These are phyloP conservation scores for Trametes pubescens DNA, from an alignment of 1,284 basidiomycete genomes.

Conservation along the genomic window DNA sequence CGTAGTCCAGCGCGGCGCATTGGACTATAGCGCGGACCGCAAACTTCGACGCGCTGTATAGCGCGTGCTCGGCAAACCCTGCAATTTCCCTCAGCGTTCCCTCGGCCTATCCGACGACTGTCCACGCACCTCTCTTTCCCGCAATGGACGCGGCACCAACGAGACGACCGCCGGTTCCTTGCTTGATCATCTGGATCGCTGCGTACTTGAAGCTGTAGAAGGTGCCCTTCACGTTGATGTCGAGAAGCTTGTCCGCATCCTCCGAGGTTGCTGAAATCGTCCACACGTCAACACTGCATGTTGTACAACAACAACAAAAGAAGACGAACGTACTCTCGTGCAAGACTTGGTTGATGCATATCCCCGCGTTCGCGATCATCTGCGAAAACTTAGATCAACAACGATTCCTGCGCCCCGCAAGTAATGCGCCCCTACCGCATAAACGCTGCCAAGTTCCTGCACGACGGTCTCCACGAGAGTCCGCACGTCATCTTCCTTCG, in stretches of 20 bases:
- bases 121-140: constrained; percentile 37
- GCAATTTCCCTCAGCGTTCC: background rate
- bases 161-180: constrained; percentile 47
- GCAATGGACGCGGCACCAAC: constrained; percentile 43
- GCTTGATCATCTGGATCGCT: constrained; percentile 44
- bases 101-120: too few species aligned
- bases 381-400: background rate
- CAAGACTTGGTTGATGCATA: constrained; percentile 27
- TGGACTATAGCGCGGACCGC: constrained; percentile 45
- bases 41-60: constrained; percentile 42
- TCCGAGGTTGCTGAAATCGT: constrained; percentile 32
- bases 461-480: constrained; percentile 40
- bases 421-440: constrained; percentile 15
- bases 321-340: constrained; percentile 22
- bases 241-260: constrained; percentile 39
- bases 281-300: background rate
- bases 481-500: constrained; percentile 42
- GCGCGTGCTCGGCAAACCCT: constrained; percentile 23
- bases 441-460: constrained; percentile 40
- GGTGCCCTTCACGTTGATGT: constrained; percentile 45
- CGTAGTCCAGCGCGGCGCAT: constrained; percentile 37
- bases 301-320: background rate
- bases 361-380: constrained; percentile 34
- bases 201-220: constrained; percentile 48
- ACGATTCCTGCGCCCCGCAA: background rate